Evolutionary conservation across 345 rosid genomes (phyloP).

Genomic region (Orychophragmus violaceus): DNA sequence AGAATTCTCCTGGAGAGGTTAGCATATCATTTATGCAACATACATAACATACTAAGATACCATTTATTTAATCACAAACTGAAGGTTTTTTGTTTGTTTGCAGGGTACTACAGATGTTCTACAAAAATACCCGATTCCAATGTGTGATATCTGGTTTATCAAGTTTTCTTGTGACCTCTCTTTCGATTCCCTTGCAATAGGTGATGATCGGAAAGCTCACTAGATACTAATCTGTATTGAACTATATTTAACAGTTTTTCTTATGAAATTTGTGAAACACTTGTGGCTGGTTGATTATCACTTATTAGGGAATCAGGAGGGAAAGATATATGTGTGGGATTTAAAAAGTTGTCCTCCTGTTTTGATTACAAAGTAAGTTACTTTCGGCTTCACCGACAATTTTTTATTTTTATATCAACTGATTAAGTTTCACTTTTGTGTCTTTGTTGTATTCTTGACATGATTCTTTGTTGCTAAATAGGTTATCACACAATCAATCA

Average conservation of each 20-base stretch:
- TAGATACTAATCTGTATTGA: not conserved
- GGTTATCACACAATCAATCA: slow-evolving; percentile 74
- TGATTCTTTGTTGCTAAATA: slow-evolving; percentile 25
- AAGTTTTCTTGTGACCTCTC: slow-evolving; percentile 89
- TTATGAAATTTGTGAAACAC: not conserved
- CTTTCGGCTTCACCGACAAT: not conserved
- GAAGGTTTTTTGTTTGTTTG: not conserved
- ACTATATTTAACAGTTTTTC: not conserved
- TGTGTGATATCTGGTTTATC: slow-evolving; percentile 95
- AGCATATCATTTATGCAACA: slow-evolving; percentile 8
- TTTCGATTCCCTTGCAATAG: slow-evolving; percentile 71
- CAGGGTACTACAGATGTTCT: slow-evolving; percentile 88
- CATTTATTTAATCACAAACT: not conserved
- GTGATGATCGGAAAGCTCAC: slow-evolving; percentile 29
- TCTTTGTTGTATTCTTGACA: slow-evolving; percentile 14
- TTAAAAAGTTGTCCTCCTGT: slow-evolving; percentile 84
- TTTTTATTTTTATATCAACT: not conserved
- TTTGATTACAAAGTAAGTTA: slow-evolving; percentile 62
- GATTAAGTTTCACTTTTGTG: not conserved
- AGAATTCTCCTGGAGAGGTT: slow-evolving; percentile 97
- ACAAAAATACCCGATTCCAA: slow-evolving; percentile 83
- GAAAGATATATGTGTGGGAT: slow-evolving; percentile 94
- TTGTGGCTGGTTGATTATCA: slow-evolving; percentile 11
- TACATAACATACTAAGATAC: not conserved
- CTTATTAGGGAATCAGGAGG: slow-evolving; percentile 96